Base-by-base conservation (phyloP, 495 filamentous ascomycete species). In the Trichoderma parareesei region DNA sequence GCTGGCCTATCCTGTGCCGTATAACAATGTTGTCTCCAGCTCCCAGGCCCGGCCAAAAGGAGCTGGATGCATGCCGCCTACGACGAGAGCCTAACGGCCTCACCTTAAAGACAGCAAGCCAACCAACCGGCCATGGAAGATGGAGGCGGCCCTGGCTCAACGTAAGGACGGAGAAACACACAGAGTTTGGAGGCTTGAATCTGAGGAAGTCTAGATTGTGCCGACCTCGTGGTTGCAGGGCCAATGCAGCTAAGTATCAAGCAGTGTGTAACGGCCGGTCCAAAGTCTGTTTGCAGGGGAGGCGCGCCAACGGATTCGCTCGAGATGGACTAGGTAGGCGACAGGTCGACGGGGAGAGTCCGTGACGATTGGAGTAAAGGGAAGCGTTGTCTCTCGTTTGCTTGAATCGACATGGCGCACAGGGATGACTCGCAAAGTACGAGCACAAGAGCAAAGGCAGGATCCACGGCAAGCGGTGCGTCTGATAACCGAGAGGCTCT, bases 41-140 rank as follows among this genome's bases (percentile, higher is more conserved):
- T 57, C 53, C 40, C 44, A 48, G 44, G 13, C 16, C 44, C 44
- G 37, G 6, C 53, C 53, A 3, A 13, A 57, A 16, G 7, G 49
- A 20, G 18, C 16, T 57, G 46, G 46, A 37, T 38, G 53, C 33
- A 8, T 37, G 27, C 53, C 20, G 6, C 53, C 14, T 37, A 10
- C 53, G 27, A 11, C 53, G 18, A 57, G 53, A 57, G 53, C 53
- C 53, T 57, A 57, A 57, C 11, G 53, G 27, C 27, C 33, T n/a
- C 13, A 14, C 9, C 20, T 27, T 27, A 2, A 18, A 57, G 27
- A 20, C 18, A 57, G 14, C 33, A 10, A 2, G 33, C 11, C 27
- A n/a, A 27, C 27, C 53, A 37, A 37, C 53, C 53, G 53, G 53
- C 20, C 33, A 1, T n/a, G n/a, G n/a, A n/a, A 20, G 53, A 37